These are phyloP conservation scores for Fragilariopsis cylindrus DNA, from an alignment of 108 stramenopile genomes.

Conservation along the genomic window DNA sequence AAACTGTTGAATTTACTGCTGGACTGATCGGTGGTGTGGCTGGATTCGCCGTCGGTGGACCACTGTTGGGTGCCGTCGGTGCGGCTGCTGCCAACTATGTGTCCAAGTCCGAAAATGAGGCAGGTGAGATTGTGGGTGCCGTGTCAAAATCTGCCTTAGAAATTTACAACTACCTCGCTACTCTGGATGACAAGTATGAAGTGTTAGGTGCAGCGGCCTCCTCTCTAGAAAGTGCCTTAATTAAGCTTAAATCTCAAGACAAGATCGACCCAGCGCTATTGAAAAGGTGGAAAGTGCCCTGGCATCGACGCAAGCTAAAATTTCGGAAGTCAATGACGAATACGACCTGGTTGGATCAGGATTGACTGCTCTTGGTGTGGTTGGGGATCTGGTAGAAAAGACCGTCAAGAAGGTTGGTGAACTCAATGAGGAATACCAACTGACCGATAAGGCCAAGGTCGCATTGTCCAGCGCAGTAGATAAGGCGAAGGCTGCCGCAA, in stretches of 20 bases:
- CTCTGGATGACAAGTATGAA: conserved; percentile 86
- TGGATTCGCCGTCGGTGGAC: conserved; percentile 74
- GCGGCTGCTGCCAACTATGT: conserved; percentile 83
- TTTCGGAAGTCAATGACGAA: conserved; percentile 86
- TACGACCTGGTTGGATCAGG: conserved; percentile 89
- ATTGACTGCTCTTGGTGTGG: conserved; percentile 76
- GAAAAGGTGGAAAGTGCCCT: conserved; percentile 83
- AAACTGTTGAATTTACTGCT: conserved; percentile 90
- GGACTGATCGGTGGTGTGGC: conserved; percentile 78
- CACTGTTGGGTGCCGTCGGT: conserved; percentile 54
- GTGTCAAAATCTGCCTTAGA: conserved; percentile 87
- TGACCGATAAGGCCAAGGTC: conserved; percentile 73
- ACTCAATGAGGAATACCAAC: conserved; percentile 84
- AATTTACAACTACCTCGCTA: conserved; percentile 86
- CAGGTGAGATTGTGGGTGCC: conserved; percentile 65
- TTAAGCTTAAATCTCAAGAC: conserved; percentile 71
- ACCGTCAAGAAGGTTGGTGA: conserved; percentile 81
- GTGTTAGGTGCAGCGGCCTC: conserved; percentile 68
- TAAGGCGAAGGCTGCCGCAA: conserved; percentile 73
- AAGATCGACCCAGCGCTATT: conserved; percentile 70
- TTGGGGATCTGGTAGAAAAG: conserved; percentile 89
- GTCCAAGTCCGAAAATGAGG: conserved; percentile 78
- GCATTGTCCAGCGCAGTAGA: conserved; percentile 69
- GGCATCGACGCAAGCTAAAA: conserved; percentile 72
- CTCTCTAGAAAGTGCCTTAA: conserved; percentile 62